Percentiles rank a stretch among this genome's conserved stretches.
These are phyloP conservation scores for Teunomyces lycoperdinae DNA, from an alignment of 805 yeast species.

Conservation along the genomic window DNA sequence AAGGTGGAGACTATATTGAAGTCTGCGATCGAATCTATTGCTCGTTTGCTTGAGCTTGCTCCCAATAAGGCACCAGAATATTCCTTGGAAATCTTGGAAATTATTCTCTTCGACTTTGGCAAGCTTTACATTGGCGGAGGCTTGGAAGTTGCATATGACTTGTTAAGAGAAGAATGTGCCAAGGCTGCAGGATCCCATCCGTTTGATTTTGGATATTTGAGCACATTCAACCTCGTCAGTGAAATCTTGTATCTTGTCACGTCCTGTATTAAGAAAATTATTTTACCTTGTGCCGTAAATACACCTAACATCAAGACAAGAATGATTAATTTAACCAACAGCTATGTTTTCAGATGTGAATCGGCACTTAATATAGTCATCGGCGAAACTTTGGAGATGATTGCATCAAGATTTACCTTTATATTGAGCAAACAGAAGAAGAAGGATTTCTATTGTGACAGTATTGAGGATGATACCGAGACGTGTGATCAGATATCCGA, in stretches of 20 bases:
- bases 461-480: slow-evolving; percentile 60
- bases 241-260: slow-evolving; percentile 66
- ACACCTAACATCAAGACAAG: slow-evolving; percentile 55
- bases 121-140: slow-evolving; percentile 72
- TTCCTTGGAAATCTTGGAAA: slow-evolving; percentile 63
- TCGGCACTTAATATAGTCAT: slow-evolving; percentile 61
- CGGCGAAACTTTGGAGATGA: slow-evolving; percentile 53
- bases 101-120: slow-evolving; percentile 67
- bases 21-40: slow-evolving; percentile 69
- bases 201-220: slow-evolving; percentile 47
- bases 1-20: slow-evolving; percentile 63
- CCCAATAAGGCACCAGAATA: slow-evolving; percentile 61
- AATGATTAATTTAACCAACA: slow-evolving; percentile 61
- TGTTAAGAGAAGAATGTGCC: slow-evolving; percentile 37
- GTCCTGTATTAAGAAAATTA: slow-evolving; percentile 67
- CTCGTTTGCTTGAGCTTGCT: slow-evolving; percentile 70
- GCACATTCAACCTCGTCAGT: slow-evolving; percentile 49
- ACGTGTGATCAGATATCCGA: slow-evolving; percentile 64
- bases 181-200: slow-evolving; percentile 20
- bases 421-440: slow-evolving; percentile 63
- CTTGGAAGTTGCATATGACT: slow-evolving; percentile 63
- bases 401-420: slow-evolving; percentile 47
- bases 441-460: slow-evolving; percentile 59
- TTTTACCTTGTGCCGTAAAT: slow-evolving; percentile 69
- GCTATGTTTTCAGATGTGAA: slow-evolving; percentile 59